Conservation (phyloP, 2,329 filamentous ascomycete species). For the Cercospora berteroae region DNA sequence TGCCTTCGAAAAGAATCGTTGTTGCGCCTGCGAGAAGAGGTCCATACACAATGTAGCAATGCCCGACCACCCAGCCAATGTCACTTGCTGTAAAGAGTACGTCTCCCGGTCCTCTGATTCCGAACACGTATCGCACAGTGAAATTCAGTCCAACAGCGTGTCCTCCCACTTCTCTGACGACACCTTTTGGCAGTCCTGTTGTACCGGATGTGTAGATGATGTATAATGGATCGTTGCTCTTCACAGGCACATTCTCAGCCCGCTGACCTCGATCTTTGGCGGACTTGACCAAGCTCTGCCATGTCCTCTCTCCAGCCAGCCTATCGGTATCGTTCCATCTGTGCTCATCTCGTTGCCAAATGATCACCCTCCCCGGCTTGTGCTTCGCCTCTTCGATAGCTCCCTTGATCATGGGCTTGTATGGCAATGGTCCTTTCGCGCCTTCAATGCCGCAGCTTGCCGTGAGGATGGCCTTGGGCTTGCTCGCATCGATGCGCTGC, state of each 20-base stretch:
- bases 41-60: slow-evolving; percentile 85
- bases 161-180: slow-evolving; percentile 77
- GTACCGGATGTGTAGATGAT: slow-evolving; percentile 80
- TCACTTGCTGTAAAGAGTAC: slow-evolving; percentile 79
- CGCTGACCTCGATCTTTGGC: slow-evolving; percentile 65
- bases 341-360: slow-evolving; percentile 80
- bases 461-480: slow-evolving; percentile 74
- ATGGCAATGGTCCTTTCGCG: slow-evolving; percentile 73
- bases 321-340: slow-evolving; percentile 70
- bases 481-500: slow-evolving; percentile 81
- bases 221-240: slow-evolving; percentile 77
- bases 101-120: slow-evolving; percentile 78
- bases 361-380: slow-evolving; percentile 69
- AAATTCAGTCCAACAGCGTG: slow-evolving; percentile 83
- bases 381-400: slow-evolving; percentile 65
- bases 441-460: slow-evolving; percentile 92
- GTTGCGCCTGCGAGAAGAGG: slow-evolving; percentile 82
- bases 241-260: slow-evolving; percentile 73
- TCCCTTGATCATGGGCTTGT: slow-evolving; percentile 72
- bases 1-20: slow-evolving; percentile 90
- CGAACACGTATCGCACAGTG: slow-evolving; percentile 79
- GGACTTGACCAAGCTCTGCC: slow-evolving; percentile 73
- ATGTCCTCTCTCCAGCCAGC: slow-evolving; percentile 69
- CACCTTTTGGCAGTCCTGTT: slow-evolving; percentile 65
- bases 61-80: slow-evolving; percentile 88